Conservation (phyloP, 2,329 filamentous ascomycete genomes). For the Hymenoscyphus infarciens region DNA sequence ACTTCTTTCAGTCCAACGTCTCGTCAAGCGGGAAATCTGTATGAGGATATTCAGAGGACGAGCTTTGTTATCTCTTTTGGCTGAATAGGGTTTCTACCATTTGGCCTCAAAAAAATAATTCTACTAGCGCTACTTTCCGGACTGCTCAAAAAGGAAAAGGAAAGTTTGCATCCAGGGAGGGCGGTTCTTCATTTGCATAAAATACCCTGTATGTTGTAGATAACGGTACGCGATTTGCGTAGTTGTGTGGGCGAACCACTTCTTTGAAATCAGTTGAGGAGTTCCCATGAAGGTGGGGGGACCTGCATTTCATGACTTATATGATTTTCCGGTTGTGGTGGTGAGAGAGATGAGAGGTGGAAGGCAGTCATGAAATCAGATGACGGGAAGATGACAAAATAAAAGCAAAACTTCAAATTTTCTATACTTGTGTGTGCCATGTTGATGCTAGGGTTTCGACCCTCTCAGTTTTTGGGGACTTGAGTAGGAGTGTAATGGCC, state of each 20-base stretch:
- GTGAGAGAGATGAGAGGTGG: not conserved
- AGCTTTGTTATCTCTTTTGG: not conserved
- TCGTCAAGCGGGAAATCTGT: not conserved
- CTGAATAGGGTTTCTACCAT: not conserved
- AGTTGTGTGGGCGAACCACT: not conserved
- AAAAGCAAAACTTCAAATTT: not conserved
- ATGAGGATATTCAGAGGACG: not conserved
- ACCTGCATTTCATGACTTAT: not conserved
- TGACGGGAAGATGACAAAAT: not conserved
- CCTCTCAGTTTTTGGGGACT: not conserved
- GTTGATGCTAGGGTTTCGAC: not conserved
- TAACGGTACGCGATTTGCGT: not conserved
- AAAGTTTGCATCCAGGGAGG: not conserved
- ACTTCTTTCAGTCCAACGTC: not conserved
- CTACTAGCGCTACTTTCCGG: not conserved
- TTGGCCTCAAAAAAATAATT: no score
- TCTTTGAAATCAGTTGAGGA: not conserved
- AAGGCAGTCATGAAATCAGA: not conserved
- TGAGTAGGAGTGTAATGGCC: not conserved
- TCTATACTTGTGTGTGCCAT: not conserved
- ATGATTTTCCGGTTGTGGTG: not conserved
- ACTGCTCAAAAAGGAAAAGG: not conserved
- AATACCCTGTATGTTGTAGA: not conserved
- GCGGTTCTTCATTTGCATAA: not conserved
- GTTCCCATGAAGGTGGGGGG: not conserved